Percentiles rank a stretch among this genome's conserved stretches.
Conservation (phyloP, 2,329 filamentous ascomycete species). For the Plenodomus biglobosus region DNA sequence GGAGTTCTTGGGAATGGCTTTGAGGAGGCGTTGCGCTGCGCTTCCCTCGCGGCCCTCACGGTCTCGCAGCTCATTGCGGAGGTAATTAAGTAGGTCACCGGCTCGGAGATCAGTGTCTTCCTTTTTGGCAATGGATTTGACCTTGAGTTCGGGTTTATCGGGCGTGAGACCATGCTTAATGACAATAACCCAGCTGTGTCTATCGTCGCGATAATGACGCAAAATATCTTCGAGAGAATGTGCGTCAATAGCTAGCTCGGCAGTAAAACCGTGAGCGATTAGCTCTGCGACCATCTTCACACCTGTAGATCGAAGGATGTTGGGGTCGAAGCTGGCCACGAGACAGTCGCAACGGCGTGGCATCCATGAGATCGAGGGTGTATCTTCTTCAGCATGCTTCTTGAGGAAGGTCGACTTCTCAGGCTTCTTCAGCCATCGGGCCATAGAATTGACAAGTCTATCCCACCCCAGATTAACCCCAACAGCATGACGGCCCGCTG, state of each 20-base stretch:
- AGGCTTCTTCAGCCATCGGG: slow-evolving; percentile 52
- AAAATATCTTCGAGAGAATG: slow-evolving; percentile 78
- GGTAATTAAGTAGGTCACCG: slow-evolving; percentile 73
- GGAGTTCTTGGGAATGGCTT: slow-evolving; percentile 24
- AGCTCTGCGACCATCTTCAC: slow-evolving; percentile 76
- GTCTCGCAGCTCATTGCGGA: slow-evolving; percentile 80
- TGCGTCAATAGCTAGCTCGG: slow-evolving; percentile 81
- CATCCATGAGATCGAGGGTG: slow-evolving; percentile 40
- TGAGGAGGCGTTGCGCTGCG: slow-evolving; percentile 39
- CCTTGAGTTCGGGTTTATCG: slow-evolving; percentile 64
- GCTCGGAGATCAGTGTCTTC: slow-evolving; percentile 74
- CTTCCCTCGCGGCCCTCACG: slow-evolving; percentile 64
- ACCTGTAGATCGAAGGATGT: slow-evolving; percentile 72
- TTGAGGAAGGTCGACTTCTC: slow-evolving; percentile 62
- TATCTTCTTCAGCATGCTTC: slow-evolving; percentile 65
- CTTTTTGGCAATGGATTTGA: slow-evolving; percentile 75
- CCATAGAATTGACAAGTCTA: slow-evolving; percentile 67
- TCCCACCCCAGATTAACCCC: slow-evolving; percentile 93
- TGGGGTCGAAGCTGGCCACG: slow-evolving; percentile 81
- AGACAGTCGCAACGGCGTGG: slow-evolving; percentile 75
- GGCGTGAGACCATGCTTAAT: slow-evolving; percentile 72
- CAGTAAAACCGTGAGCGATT: slow-evolving; percentile 82
- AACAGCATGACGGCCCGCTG: slow-evolving; percentile 68
- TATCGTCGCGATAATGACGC: slow-evolving; percentile 72
- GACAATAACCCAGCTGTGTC: slow-evolving; percentile 83